Percentiles rank a stretch among this genome's conserved stretches.
Evolutionary conservation across 2,329 filamentous ascomycete genomes (phyloP).

Genomic region (Aspergillus versicolor): DNA sequence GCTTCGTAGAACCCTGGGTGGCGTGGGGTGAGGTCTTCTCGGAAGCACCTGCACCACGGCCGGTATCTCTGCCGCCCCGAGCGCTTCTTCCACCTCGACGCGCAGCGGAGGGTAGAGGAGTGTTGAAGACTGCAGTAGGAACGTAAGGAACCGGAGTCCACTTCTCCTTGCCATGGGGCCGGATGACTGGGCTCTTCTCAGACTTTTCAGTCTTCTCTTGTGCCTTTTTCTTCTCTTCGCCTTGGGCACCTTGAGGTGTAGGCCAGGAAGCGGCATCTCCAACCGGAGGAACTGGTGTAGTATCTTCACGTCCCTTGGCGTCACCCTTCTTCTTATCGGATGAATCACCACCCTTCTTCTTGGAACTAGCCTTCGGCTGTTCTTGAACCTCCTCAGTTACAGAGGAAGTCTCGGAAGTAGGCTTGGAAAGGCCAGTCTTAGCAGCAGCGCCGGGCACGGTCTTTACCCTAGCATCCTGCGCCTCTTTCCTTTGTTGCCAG

Average conservation of each 20-base stretch:
- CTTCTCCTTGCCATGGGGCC: slow-evolving; percentile 68
- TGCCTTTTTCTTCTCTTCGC: slow-evolving; percentile 73
- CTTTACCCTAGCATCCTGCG: slow-evolving; percentile 54
- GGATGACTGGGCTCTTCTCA: slow-evolving; percentile 58
- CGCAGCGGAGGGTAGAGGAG: slow-evolving; percentile 60
- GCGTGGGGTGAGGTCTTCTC: slow-evolving; percentile 35
- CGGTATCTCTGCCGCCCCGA: slow-evolving; percentile 54
- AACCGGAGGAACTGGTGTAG: slow-evolving; percentile 60
- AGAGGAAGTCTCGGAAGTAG: slow-evolving; percentile 24
- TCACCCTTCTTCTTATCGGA: slow-evolving; percentile 36
- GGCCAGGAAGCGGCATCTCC: slow-evolving; percentile 83
- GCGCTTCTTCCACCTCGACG: slow-evolving; percentile 56
- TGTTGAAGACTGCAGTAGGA: slow-evolving; percentile 82
- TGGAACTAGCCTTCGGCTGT: slow-evolving; percentile 36
- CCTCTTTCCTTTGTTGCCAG: slow-evolving; percentile 78
- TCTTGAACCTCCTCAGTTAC: slow-evolving; percentile 41
- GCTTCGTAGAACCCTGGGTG: slow-evolving; percentile 30
- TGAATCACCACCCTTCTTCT: slow-evolving; percentile 41
- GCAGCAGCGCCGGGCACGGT: slow-evolving; percentile 28
- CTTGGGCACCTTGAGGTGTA: slow-evolving; percentile 76
- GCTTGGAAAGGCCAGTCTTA: slow-evolving; percentile 27
- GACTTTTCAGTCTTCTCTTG: slow-evolving; percentile 61
- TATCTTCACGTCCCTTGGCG: slow-evolving; percentile 43
- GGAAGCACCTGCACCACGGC: slow-evolving; percentile 39
- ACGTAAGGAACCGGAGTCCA: slow-evolving; percentile 84